These are phyloP conservation scores for Geum urbanum DNA, from an alignment of 306 rosid genomes.

Conservation along the genomic window DNA sequence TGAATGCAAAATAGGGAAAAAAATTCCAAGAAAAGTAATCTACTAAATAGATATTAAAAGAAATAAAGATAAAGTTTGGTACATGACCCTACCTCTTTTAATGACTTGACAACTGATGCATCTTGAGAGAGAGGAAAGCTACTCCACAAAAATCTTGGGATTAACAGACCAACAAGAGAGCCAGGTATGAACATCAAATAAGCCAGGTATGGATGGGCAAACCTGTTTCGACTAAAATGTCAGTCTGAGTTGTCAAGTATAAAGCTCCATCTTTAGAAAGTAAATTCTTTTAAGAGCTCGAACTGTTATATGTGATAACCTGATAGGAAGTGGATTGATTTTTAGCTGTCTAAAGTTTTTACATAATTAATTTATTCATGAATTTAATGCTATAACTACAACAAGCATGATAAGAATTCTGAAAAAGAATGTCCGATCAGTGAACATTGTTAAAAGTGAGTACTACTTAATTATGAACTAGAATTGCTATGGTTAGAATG, in stretches of 20 bases:
- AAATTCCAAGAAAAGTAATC: not conserved
- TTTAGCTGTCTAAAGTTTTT: not conserved
- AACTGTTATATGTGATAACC: not conserved
- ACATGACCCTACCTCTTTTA: conserved; percentile 57
- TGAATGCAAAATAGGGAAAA: not conserved
- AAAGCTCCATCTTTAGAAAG: conserved; percentile 7
- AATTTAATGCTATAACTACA: not conserved
- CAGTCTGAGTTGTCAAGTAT: conserved; percentile 15
- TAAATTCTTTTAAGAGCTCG: conserved; percentile 5
- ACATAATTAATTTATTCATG: not conserved
- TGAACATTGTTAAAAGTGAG: too few relatives aligned
- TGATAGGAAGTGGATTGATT: not conserved
- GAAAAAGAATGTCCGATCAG: too few relatives aligned
- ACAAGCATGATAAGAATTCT: conserved; percentile 17
- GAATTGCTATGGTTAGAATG: not conserved
- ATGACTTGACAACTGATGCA: conserved; percentile 40
- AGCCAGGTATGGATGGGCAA: conserved; percentile 88
- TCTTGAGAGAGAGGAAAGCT: conserved; percentile 67
- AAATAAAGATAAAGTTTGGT: not conserved
- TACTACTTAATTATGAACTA: too few relatives aligned
- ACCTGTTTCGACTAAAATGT: conserved; percentile 56
- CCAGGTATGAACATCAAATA: conserved; percentile 82
- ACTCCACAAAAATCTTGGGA: conserved; percentile 68
- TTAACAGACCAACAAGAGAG: conserved; percentile 72
- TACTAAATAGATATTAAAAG: too few relatives aligned